phyloP scores from a whole-genome alignment of 371 early-diverging fungal species.

The Mucor piriformis region DNA sequence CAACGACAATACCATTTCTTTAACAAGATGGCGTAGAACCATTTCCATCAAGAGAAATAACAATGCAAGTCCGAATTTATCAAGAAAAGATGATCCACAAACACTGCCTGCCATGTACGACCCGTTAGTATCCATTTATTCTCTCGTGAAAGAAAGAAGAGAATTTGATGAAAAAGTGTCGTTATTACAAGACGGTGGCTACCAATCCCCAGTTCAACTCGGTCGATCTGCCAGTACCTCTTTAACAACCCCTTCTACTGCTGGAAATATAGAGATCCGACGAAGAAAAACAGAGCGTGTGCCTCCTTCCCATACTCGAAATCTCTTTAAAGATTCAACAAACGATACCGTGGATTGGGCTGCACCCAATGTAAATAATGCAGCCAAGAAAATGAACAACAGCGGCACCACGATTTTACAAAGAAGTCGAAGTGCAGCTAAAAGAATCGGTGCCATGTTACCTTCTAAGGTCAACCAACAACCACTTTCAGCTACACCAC shows the following conservation, averaged over 20 bases:
- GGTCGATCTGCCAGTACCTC: constrained; percentile 32
- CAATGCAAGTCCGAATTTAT: background rate
- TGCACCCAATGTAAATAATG: constrained; percentile 1
- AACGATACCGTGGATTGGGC: constrained; percentile 16
- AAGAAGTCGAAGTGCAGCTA: constrained; percentile 30
- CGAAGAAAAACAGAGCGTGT: constrained; percentile 32
- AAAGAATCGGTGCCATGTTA: constrained; percentile 18
- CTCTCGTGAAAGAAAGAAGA: constrained; percentile 75
- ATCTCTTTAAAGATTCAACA: constrained; percentile 4
- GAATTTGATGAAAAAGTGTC: constrained; percentile 29
- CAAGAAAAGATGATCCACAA: constrained; percentile 37
- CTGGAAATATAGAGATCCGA: background rate
- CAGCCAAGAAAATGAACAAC: background rate
- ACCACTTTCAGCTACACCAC: no score
- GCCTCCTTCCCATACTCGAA: constrained; percentile 20
- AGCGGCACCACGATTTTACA: constrained; percentile 13
- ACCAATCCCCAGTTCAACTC: constrained; percentile 21
- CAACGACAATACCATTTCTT: background rate
- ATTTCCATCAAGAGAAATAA: background rate
- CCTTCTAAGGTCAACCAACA: background rate
- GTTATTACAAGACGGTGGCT: constrained; percentile 18
- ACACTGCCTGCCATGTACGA: constrained; percentile 51
- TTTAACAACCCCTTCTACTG: background rate
- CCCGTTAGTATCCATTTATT: constrained; percentile 85
- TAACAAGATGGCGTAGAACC: constrained; percentile 11